A percentile compares a stretch with the other conserved stretches of the same genome.
Evolutionary conservation across 495 filamentous ascomycete species (phyloP).

Genomic region (Penicillium soppii): DNA sequence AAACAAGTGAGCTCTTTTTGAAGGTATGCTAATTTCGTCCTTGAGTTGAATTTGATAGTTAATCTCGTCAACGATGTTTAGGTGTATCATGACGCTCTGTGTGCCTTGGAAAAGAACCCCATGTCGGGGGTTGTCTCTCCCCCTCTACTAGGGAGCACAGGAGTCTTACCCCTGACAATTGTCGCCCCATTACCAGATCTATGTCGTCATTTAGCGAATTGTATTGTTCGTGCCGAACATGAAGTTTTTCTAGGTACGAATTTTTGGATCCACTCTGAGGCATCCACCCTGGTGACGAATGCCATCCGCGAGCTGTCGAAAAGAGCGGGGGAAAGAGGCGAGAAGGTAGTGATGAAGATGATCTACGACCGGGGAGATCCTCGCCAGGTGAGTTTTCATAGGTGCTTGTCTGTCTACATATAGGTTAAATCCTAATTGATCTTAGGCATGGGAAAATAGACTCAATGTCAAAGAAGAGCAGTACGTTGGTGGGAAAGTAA

Average conservation of each 20-base stretch:
- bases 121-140: constrained; percentile 63
- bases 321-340: constrained; percentile 57
- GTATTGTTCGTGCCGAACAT: constrained; percentile 68
- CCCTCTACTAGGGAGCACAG: constrained; percentile 65
- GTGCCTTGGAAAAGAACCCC: constrained; percentile 56
- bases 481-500: constrained; percentile 55
- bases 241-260: constrained; percentile 75
- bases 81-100: constrained; percentile 67
- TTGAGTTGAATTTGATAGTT: neutral
- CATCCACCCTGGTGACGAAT: constrained; percentile 64
- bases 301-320: constrained; percentile 66
- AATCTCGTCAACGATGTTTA: constrained; percentile 14
- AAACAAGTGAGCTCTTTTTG: constrained; percentile 67
- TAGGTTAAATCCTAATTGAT: too few species aligned
- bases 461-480: constrained; percentile 55
- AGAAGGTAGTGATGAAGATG: constrained; percentile 66
- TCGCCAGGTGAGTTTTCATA: constrained; percentile 51
- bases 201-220: constrained; percentile 69
- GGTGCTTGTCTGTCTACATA: too few species aligned
- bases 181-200: constrained; percentile 70
- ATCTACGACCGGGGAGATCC: constrained; percentile 71
- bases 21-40: constrained; percentile 32
- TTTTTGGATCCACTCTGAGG: constrained; percentile 69
- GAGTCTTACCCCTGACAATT: constrained; percentile 65
- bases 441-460: constrained; percentile 56